A percentile compares a stretch with the other conserved stretches of the same genome.
phyloP scores from a whole-genome alignment of 805 yeast species.

The Lachancea mirantina region DNA sequence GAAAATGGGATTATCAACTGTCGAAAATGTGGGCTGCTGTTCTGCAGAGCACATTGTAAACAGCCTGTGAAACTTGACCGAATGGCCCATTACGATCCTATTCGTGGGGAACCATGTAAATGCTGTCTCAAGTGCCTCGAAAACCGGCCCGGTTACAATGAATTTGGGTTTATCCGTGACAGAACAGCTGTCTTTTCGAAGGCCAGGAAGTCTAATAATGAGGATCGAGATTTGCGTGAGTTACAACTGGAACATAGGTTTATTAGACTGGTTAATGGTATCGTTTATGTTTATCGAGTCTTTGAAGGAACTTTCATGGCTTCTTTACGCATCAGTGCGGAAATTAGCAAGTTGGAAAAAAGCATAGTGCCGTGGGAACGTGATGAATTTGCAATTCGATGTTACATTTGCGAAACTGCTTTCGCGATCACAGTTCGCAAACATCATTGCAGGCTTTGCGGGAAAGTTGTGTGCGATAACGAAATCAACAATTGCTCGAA shows the following conservation, averaged over 20 bases:
- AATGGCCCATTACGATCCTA: conserved; percentile 41
- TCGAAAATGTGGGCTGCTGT: conserved; percentile 67
- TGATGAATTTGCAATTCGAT: conserved; percentile 40
- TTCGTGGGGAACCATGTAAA: conserved; percentile 56
- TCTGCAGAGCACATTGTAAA: conserved; percentile 57
- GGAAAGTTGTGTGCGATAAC: conserved; percentile 72
- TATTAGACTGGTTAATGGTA: conserved; percentile 35
- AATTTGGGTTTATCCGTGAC: conserved; percentile 41
- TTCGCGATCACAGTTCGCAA: conserved; percentile 59
- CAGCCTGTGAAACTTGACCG: conserved; percentile 45
- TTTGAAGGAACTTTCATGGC: conserved; percentile 21
- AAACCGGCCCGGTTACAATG: conserved; percentile 46
- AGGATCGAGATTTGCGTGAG: conserved; percentile 45
- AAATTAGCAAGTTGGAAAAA: conserved; percentile 37
- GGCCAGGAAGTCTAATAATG: conserved; percentile 38
- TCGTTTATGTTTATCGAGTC: conserved; percentile 21
- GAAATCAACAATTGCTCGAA: conserved; percentile 59
- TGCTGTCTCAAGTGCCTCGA: conserved; percentile 61
- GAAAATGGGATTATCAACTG: conserved; percentile 46
- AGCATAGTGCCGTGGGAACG: conserved; percentile 60
- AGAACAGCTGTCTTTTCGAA: conserved; percentile 36
- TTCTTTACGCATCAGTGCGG: conserved; percentile 22
- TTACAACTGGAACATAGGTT: conserved; percentile 57
- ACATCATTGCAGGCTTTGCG: conserved; percentile 92
- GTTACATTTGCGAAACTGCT: conserved; percentile 54